These are phyloP conservation scores for Cornus controversa DNA, from an alignment of 148 eudicot species.

Conservation along the genomic window DNA sequence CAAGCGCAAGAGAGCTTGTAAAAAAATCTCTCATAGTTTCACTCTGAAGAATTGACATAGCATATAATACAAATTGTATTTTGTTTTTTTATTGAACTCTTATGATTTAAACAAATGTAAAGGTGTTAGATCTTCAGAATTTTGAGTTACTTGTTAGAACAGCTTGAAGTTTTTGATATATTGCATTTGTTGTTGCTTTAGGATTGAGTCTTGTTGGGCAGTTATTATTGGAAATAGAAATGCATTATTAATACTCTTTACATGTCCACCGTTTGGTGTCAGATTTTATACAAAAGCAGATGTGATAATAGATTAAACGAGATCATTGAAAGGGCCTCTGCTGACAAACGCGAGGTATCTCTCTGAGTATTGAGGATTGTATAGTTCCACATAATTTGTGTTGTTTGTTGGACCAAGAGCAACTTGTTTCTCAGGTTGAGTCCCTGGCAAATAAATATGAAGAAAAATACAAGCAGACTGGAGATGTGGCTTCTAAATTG, in stretches of 20 bases:
- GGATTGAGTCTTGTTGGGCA: conserved; percentile 2
- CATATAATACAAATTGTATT: no score
- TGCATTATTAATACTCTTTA: background rate
- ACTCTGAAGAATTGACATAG: no score
- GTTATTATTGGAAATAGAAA: background rate
- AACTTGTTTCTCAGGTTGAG: conserved; percentile 56
- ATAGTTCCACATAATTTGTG: background rate
- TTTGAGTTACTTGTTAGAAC: background rate
- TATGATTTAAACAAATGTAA: no score
- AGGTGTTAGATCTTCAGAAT: background rate
- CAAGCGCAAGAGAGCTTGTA: no score
- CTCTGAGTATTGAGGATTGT: background rate
- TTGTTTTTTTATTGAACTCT: no score
- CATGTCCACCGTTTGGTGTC: conserved; percentile 18
- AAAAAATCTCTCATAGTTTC: no score
- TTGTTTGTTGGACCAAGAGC: conserved; percentile 20
- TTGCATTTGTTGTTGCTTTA: background rate
- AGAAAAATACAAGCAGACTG: conserved; percentile 83
- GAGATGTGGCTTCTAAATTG: conserved; percentile 91
- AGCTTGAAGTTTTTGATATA: background rate
- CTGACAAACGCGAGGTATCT: conserved; percentile 83
- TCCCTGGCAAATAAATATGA: conserved; percentile 84
- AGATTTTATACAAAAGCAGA: conserved; percentile 97
- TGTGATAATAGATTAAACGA: conserved; percentile 90
- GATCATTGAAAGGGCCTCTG: conserved; percentile 74